Evolutionary conservation across 192 early-diverging fungal species (phyloP), one percentile per base, ranked within the genome.

Genomic region (Dimargaris verticillata): DNA sequence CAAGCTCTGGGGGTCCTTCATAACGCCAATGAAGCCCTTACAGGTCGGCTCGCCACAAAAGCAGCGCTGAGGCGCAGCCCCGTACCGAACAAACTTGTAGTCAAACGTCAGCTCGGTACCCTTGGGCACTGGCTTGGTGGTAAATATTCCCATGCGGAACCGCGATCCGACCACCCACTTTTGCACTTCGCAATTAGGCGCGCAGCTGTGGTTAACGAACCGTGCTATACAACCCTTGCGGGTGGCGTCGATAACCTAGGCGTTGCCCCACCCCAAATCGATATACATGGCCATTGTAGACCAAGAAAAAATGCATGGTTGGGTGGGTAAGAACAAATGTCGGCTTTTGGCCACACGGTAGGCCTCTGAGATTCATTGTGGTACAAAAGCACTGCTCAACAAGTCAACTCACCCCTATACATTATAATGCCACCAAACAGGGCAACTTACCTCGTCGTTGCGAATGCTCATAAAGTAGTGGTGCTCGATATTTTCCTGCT

Each of bases 381-480:
- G 33, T 38, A 7, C 33, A 38, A 38, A 5, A 5, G 7, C 2
- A 2, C 33, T 38, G 33, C 33, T 38, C 2, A 38, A 38, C 2
- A 38, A 38, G 33, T 38, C 33, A 38, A 38, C 33, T n/a, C n/a
- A n/a, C n/a, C n/a, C n/a, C n/a, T n/a, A n/a, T n/a, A n/a, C n/a
- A n/a, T n/a, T n/a, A n/a, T n/a, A n/a, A n/a, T 38, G 7, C 3
- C 33, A 38, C 33, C 33, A 38, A 7, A 7, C 33, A 38, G 33
- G 24, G 18, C 14, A 15, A 47, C 61, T 41, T 70, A 89, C 84
- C 72, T 93, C 92, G 65, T 92, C 84, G n/a, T 83, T 78, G 57
- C 89, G 87, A 14, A 97, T 72, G 59, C 85, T 85, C 95, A 99
- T 97, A 72, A 97, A 99, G 63, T 99, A 99, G 69, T 97, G 96